A percentile compares a stretch with the other conserved stretches of the same genome.
Conservation (phyloP, 305 asterid genomes). For the Solanum chacoense region DNA sequence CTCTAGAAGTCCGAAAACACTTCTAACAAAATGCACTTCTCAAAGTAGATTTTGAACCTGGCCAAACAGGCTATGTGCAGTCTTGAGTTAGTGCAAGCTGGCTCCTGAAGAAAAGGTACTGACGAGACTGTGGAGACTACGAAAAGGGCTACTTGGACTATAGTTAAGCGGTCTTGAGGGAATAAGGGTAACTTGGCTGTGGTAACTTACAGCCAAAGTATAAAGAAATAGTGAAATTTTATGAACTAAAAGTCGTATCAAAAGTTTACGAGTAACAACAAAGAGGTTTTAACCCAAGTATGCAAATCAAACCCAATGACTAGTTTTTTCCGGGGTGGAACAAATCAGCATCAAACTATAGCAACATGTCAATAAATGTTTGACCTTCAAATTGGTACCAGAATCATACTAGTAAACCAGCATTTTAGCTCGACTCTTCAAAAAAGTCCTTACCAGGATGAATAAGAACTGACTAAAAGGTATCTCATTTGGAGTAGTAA, state of each 20-base stretch:
- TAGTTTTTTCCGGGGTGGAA: background rate
- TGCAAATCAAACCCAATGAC: background rate
- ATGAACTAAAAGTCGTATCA: background rate
- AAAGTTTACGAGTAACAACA: background rate
- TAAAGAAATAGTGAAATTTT: background rate
- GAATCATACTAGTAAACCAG: background rate
- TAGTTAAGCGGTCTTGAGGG: background rate
- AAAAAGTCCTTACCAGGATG: background rate
- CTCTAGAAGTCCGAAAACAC: background rate
- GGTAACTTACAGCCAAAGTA: background rate
- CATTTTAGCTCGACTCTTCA: background rate
- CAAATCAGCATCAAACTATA: background rate
- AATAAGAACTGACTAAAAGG: background rate
- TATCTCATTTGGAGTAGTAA: background rate
- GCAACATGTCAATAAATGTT: background rate
- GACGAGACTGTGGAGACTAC: background rate
- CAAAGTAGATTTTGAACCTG: background rate
- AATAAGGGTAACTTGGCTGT: background rate
- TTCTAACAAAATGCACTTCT: background rate
- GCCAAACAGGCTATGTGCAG: background rate
- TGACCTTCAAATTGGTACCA: background rate
- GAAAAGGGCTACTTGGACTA: background rate
- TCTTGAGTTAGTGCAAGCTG: background rate
- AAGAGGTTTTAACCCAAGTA: background rate
- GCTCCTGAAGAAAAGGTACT: background rate